Evolutionary conservation across 148 eudicot species (phyloP).

Genomic region (Arctostaphylos glauca): DNA sequence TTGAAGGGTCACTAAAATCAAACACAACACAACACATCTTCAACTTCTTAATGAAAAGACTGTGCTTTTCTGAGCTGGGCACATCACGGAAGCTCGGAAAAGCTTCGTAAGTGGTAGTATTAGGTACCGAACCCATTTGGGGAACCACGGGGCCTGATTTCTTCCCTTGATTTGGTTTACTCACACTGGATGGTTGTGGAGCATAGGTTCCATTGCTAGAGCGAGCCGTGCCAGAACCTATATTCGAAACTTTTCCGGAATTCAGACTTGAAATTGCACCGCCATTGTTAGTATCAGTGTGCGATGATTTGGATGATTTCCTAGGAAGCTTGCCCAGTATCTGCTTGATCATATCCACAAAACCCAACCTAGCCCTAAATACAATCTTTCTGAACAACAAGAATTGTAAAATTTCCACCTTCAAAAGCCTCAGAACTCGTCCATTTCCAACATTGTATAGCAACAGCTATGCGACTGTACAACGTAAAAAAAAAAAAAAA

Average conservation of each 20-base stretch:
- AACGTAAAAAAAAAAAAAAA: not conserved
- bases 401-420: not conserved
- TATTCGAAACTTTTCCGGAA: conserved; percentile 27
- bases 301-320: conserved; percentile 34
- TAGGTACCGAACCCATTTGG: conserved; percentile 5
- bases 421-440: not conserved
- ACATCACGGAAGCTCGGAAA: conserved; percentile 51
- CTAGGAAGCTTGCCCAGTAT: conserved; percentile 45
- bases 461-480: not conserved
- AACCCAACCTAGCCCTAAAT: conserved; percentile 20
- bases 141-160: conserved; percentile 16
- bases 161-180: conserved; percentile 19
- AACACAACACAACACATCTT: conserved; percentile 47
- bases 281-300: conserved; percentile 22
- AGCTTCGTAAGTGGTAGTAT: conserved; percentile 30
- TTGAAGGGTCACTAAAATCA: conserved; percentile 46
- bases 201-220: conserved; percentile 24
- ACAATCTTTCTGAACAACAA: conserved; percentile 1
- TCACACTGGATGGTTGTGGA: not conserved
- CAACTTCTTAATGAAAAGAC: conserved; percentile 42
- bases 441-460: conserved; percentile 5
- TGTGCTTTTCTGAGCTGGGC: conserved; percentile 42
- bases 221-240: not conserved
- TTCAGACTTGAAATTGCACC: conserved; percentile 13
- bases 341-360: conserved; percentile 48